Base-by-base conservation (phyloP, 2,329 filamentous ascomycete species). In the Neurospora sp. region DNA sequence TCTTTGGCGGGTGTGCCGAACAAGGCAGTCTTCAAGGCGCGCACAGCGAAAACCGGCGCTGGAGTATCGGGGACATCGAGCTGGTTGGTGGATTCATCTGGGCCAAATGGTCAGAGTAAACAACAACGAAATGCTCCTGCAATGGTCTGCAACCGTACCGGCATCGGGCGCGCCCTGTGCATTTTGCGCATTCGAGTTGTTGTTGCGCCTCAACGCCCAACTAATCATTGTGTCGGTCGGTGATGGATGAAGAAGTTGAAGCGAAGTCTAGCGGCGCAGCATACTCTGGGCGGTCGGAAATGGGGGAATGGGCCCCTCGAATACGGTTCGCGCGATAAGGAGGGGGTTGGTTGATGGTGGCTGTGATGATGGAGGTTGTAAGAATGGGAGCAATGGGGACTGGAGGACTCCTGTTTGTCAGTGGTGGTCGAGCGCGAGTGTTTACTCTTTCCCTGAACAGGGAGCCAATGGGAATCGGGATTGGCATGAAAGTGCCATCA, bases 11-110 rank as follows among this genome's bases (percentile, higher is more conserved):
- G 86, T 3, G 86, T 87, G 52, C 88, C 88, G 74, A 90, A 90
- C 66, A 91, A 78, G 36, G 87, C 88, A 74, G 84, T 88, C 74
- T 87, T 89, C 75, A 91, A 81, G 6, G 88, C 88, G 71, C 88
- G 84, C 43, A 88, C 88, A 2, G 88, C 88, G 76, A 91, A 91
- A 0, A 90, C 85, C 1, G 88, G 88, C 0, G 87, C 88, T 6
- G 88, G 88, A 17, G 88, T 91, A 74, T 90, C 88, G 46, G 88
- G 88, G 39, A 82, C 82, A 17, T 90, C 88, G 52, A 85, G 74
- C 71, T 85, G 83, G 0, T 80, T 83, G 66, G 73, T 72, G 52
- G 52, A 62, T 62, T 83, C 81, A 65, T 80, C 81, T 82, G 70
- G 28, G 62, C 28, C 39, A 67, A 68, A 43, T 72, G 40, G 19